Conservation (phyloP, 23 red algal genomes). For the Agarophyton chilense region DNA sequence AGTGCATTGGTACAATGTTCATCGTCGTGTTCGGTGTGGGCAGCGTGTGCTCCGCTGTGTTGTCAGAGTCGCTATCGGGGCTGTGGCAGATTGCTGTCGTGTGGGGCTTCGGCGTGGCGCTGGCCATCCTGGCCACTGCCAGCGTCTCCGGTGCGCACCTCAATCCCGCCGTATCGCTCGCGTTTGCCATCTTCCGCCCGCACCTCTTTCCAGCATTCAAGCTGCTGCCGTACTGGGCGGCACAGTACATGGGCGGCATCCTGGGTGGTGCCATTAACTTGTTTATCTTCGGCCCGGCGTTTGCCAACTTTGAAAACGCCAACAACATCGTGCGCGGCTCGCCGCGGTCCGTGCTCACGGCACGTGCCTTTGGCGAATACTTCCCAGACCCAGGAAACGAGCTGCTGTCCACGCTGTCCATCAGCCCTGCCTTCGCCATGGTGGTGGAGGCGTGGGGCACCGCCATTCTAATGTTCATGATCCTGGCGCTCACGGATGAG, state of each 20-base stretch:
- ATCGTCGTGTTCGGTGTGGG: constrained; percentile 86
- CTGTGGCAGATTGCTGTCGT: constrained; percentile 81
- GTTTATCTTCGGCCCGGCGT: constrained; percentile 27
- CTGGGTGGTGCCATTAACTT: constrained; percentile 76
- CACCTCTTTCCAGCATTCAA: constrained; percentile 59
- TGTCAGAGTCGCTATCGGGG: constrained; percentile 15
- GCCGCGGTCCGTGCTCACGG: constrained; percentile 21
- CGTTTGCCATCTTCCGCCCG: constrained; percentile 77
- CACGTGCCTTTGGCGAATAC: constrained; percentile 69
- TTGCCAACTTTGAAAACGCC: constrained; percentile 18
- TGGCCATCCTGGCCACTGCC: constrained; percentile 78
- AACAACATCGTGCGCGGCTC: constrained; percentile 36
- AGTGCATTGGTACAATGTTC: constrained; percentile 71
- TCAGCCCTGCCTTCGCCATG: constrained; percentile 42
- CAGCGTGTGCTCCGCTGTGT: constrained; percentile 47
- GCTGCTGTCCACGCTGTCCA: background rate
- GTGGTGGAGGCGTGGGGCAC: constrained; percentile 81
- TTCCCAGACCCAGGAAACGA: constrained; percentile 57
- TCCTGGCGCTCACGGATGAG: constrained; percentile 72
- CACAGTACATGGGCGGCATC: constrained; percentile 72
- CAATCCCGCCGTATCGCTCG: constrained; percentile 79
- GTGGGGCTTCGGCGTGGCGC: constrained; percentile 86
- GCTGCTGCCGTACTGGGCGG: constrained; percentile 68
- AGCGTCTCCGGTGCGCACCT: constrained; percentile 82
- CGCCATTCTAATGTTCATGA: constrained; percentile 75